These are phyloP conservation scores for Candida maltosa DNA, from an alignment of 805 yeast species.

Conservation along the genomic window DNA sequence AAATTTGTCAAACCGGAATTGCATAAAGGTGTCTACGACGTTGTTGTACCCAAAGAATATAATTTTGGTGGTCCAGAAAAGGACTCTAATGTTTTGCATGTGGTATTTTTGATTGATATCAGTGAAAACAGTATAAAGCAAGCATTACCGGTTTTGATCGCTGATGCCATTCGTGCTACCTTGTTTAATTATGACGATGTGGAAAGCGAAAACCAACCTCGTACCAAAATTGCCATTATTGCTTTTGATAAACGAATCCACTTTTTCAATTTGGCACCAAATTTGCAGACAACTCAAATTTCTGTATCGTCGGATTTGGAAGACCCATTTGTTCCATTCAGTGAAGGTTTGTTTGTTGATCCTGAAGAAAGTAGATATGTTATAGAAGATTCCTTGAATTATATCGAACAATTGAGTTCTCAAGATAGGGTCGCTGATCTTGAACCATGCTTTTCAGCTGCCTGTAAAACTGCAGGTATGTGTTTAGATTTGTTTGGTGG, in stretches of 20 bases:
- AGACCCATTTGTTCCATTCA: constrained; percentile 81
- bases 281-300: constrained; percentile 53
- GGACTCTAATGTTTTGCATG: constrained; percentile 51
- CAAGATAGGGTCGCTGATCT: constrained; percentile 39
- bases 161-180: constrained; percentile 66
- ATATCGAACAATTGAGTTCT: constrained; percentile 46
- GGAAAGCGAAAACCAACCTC: constrained; percentile 12
- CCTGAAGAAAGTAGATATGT: constrained; percentile 62
- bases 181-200: constrained; percentile 20
- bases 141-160: constrained; percentile 59
- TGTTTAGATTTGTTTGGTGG: constrained; percentile 64
- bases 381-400: constrained; percentile 65
- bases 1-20: constrained; percentile 69
- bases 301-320: constrained; percentile 65
- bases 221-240: constrained; percentile 61
- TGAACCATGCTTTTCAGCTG: constrained; percentile 79
- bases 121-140: constrained; percentile 55
- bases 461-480: constrained; percentile 62
- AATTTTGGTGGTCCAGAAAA: constrained; percentile 42
- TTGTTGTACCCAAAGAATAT: constrained; percentile 72
- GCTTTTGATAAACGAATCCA: constrained; percentile 72
- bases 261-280: constrained; percentile 65
- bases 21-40: constrained; percentile 79
- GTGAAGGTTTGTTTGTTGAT: constrained; percentile 74
- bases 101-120: constrained; percentile 72